phyloP scores from a whole-genome alignment of 2,329 filamentous ascomycete genomes.

The Hymenoscyphus albidus region DNA sequence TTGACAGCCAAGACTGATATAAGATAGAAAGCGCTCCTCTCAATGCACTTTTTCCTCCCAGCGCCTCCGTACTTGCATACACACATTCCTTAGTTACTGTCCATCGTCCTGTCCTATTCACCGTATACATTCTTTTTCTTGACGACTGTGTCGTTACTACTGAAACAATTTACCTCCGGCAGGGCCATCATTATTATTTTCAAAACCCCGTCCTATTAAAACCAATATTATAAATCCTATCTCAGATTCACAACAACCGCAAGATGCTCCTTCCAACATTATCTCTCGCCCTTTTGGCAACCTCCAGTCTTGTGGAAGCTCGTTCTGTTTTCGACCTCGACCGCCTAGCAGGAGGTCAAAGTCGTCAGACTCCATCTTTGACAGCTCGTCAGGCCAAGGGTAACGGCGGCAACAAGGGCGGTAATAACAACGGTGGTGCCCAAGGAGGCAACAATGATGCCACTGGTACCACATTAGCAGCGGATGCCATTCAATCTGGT shows the following conservation, averaged over 20 bases:
- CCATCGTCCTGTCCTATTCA: conserved; percentile 21
- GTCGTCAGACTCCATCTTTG: background rate
- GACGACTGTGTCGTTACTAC: conserved; percentile 29
- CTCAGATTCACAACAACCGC: background rate
- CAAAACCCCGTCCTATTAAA: conserved; percentile 8
- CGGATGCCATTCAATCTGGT: conserved; percentile 31
- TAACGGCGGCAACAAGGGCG: no score
- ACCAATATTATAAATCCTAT: conserved; percentile 8
- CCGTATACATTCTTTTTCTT: conserved; percentile 27
- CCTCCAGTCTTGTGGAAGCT: conserved; percentile 24
- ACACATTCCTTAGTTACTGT: conserved; percentile 14
- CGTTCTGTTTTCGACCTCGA: conserved; percentile 19
- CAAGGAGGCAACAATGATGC: conserved; percentile 10
- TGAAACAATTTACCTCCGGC: conserved; percentile 22
- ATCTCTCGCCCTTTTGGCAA: conserved; percentile 24
- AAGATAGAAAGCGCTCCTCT: conserved; percentile 1
- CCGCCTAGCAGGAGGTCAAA: conserved; percentile 11
- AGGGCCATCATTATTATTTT: conserved; percentile 19
- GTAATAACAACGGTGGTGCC: conserved; percentile 3
- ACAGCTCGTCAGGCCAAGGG: background rate
- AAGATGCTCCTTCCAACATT: conserved; percentile 29
- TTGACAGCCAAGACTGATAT: conserved; percentile 9
- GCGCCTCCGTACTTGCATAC: conserved; percentile 10
- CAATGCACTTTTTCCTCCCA: conserved; percentile 10
- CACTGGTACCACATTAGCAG: conserved; percentile 22